Evolutionary conservation across 306 rosid species (phyloP).

Genomic region (apple (Malus domestica)): DNA sequence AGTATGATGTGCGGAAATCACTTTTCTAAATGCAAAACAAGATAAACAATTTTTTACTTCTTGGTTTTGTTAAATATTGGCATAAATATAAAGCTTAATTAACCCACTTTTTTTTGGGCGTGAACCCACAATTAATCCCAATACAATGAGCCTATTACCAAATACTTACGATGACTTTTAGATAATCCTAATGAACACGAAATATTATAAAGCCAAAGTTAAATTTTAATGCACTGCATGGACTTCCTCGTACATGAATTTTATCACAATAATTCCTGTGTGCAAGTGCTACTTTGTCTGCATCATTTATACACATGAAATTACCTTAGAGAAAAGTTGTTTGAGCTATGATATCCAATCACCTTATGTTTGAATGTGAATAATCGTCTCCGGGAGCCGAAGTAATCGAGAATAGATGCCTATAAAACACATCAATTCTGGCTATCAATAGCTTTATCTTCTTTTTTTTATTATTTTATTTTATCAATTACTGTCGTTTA

Average conservation of each 20-base stretch:
- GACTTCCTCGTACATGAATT: no score
- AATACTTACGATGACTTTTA: no score
- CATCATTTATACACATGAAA: no score
- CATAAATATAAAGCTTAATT: background rate
- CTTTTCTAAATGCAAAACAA: background rate
- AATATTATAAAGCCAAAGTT: no score
- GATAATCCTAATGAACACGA: no score
- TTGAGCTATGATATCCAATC: conserved; percentile 80
- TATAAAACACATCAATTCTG: background rate
- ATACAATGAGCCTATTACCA: no score
- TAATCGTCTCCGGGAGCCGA: conserved; percentile 90
- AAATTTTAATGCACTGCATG: no score
- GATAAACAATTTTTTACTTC: background rate
- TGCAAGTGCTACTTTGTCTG: no score
- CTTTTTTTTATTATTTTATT: no score
- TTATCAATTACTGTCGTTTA: no score
- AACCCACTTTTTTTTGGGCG: background rate
- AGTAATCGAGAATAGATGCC: conserved; percentile 94
- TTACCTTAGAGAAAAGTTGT: conserved; percentile 38
- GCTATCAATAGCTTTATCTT: background rate
- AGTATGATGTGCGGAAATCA: background rate
- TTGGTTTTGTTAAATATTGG: background rate
- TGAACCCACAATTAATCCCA: no score
- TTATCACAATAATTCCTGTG: no score
- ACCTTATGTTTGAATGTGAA: conserved; percentile 80